These are phyloP conservation scores for Collybia mongolica DNA, from an alignment of 768 basidiomycete genomes.

Conservation along the genomic window DNA sequence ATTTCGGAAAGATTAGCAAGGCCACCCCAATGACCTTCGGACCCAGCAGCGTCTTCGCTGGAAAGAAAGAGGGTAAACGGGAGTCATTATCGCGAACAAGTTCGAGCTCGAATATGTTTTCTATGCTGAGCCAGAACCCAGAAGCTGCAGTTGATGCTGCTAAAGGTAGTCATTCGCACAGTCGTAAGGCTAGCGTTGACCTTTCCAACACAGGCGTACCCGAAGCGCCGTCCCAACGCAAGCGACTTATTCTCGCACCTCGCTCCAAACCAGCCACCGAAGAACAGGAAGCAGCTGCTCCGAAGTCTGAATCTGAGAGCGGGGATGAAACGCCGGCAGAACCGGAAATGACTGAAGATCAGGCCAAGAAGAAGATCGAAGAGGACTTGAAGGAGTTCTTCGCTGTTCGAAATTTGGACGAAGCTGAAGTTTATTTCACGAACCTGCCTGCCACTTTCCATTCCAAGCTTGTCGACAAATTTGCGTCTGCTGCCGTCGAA, in stretches of 20 bases:
- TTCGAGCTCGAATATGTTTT: constrained; percentile 86
- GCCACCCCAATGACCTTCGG: constrained; percentile 72
- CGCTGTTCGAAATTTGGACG: constrained; percentile 77
- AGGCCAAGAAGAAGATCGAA: constrained; percentile 71
- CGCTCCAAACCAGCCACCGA: constrained; percentile 67
- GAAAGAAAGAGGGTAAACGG: constrained; percentile 67
- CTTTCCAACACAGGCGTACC: constrained; percentile 41
- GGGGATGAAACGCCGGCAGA: constrained; percentile 39
- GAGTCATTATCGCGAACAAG: constrained; percentile 78
- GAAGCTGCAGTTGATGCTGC: constrained; percentile 54
- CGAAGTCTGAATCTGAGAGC: constrained; percentile 44
- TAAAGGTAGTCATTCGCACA: constrained; percentile 53
- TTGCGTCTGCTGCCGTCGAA: constrained; percentile 74
- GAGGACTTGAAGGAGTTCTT: constrained; percentile 89
- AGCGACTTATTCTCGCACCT: constrained; percentile 72
- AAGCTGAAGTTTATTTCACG: constrained; percentile 86
- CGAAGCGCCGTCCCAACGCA: constrained; percentile 57
- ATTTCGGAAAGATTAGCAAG: constrained; percentile 85
- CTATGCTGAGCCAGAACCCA: constrained; percentile 68
- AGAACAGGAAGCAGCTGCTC: constrained; percentile 31
- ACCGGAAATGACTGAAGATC: constrained; percentile 61
- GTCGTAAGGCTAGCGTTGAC: constrained; percentile 52
- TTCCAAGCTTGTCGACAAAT: constrained; percentile 65
- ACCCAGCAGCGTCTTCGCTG: constrained; percentile 80
- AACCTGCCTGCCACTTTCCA: constrained; percentile 67